These are phyloP conservation scores for Coleophoma eucalyptorum DNA, from an alignment of 2,329 filamentous ascomycete species.

Conservation along the genomic window DNA sequence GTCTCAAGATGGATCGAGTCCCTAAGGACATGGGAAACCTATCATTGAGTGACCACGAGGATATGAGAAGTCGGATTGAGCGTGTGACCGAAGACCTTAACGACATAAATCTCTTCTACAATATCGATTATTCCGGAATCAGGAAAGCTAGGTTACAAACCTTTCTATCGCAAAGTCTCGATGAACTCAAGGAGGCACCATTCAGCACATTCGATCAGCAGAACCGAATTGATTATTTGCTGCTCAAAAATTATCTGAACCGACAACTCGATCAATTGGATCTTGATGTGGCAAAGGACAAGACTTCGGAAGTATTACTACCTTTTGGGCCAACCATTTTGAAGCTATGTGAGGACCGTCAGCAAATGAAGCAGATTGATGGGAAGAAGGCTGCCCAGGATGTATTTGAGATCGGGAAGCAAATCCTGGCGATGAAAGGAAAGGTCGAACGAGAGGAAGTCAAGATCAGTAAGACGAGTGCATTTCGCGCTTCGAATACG, in stretches of 20 bases:
- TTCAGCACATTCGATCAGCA: conserved; percentile 38
- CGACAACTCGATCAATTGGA: conserved; percentile 29
- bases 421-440: conserved; percentile 28
- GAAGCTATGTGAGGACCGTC: conserved; percentile 42
- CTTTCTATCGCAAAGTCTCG: conserved; percentile 40
- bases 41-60: conserved; percentile 15
- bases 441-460: conserved; percentile 31
- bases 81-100: conserved; percentile 40
- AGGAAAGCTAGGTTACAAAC: conserved; percentile 34
- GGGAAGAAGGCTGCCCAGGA: conserved; percentile 37
- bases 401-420: conserved; percentile 31
- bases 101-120: conserved; percentile 46
- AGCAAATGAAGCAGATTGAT: conserved; percentile 38
- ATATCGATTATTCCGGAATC: conserved; percentile 38
- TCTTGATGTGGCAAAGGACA: conserved; percentile 33
- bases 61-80: conserved; percentile 37
- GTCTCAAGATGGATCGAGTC: background rate
- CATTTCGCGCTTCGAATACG: conserved; percentile 41
- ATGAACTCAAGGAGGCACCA: conserved; percentile 25
- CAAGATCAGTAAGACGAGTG: conserved; percentile 34
- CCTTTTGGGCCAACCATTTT: conserved; percentile 39
- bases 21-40: conserved; percentile 12
- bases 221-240: conserved; percentile 43
- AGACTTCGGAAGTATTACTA: conserved; percentile 35
- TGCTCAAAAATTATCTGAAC: conserved; percentile 43